A percentile compares a stretch with the other conserved stretches of the same genome.
phyloP scores from a whole-genome alignment of 306 rosid species.

The Dicorynia guianensis region DNA sequence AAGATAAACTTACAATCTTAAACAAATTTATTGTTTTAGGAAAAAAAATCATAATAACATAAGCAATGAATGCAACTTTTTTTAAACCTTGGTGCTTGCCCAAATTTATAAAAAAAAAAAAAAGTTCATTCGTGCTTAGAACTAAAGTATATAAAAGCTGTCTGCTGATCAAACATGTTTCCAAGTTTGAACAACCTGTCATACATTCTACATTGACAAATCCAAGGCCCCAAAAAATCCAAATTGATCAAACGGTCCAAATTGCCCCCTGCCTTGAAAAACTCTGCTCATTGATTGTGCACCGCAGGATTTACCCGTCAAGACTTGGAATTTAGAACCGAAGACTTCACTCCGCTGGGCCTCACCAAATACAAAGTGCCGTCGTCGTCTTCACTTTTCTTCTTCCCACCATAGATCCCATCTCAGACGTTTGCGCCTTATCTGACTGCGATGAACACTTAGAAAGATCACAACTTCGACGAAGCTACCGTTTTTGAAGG shows the following conservation, averaged over 20 bases:
- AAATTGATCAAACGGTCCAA: not conserved
- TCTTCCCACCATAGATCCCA: slow-evolving; percentile 16
- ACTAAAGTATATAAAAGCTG: too few species aligned
- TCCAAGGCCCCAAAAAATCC: too few species aligned
- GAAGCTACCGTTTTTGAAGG: not conserved
- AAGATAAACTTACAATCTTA: too few species aligned
- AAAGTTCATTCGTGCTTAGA: too few species aligned
- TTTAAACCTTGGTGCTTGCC: too few species aligned
- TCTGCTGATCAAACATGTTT: too few species aligned
- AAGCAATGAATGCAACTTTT: too few species aligned
- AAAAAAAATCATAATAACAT: too few species aligned
- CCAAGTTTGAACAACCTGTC: too few species aligned
- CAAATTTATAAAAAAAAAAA: too few species aligned
- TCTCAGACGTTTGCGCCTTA: not conserved
- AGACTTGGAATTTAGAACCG: not conserved
- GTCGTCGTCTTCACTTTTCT: not conserved
- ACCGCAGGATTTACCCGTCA: not conserved
- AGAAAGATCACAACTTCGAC: not conserved
- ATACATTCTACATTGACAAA: too few species aligned
- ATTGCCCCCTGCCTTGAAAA: not conserved
- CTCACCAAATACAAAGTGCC: not conserved
- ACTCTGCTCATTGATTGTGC: not conserved
- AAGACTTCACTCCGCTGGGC: not conserved
- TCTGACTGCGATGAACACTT: slow-evolving; percentile 1
- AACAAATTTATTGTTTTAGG: too few species aligned